Evolutionary conservation across 768 basidiomycete genomes (phyloP), one percentile per base, ranked within the genome.

Genomic region (Lanmaoa pseudosensibilis): DNA sequence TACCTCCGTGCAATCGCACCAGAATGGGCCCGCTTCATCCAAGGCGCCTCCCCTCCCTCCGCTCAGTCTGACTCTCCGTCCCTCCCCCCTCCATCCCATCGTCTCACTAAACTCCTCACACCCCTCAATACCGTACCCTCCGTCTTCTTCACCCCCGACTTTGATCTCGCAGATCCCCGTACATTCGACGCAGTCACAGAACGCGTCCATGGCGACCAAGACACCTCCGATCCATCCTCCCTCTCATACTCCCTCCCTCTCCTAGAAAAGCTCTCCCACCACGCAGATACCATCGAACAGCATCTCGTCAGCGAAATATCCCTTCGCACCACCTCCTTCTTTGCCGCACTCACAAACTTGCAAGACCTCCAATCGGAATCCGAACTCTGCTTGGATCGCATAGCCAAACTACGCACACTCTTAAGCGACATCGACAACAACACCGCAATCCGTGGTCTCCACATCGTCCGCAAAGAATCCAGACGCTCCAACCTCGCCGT

Each of bases 251-350:
- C 86, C 5, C 78, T 88, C 2, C 89, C 88, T 0, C 76, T 95
- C 4, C 86, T 96, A 11, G 95, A 98, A 68, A 88, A 86, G 64
- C 84, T 98, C 59, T 94, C 94, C 11, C 88, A 92, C 54, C 88
- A 96, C 65, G 87, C 95, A 2, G 97, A 98, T 69, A 89, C 89
- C 1, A 83, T 98, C 59, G 97, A 99, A 69, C 86, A 93, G 57
- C 96, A 99, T 72, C 88, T 99, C 54, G 84, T 95, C 5, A 86
- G 86, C 57, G 97, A 98, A 73, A 95, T 99, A 44, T 89, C 90
- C 10, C 77, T 89, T 11, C 88, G 96, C 15, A 92, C 94, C 0
- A 83, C 91, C 1, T 93, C 94, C 1, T 99, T 99, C 81, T 99
- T 98, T 65, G 88, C 95, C 5, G 97, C 97, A 8, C 83, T 99